phyloP scores from a whole-genome alignment of 1,284 basidiomycete genomes.

The Ustilago xerochloae region DNA sequence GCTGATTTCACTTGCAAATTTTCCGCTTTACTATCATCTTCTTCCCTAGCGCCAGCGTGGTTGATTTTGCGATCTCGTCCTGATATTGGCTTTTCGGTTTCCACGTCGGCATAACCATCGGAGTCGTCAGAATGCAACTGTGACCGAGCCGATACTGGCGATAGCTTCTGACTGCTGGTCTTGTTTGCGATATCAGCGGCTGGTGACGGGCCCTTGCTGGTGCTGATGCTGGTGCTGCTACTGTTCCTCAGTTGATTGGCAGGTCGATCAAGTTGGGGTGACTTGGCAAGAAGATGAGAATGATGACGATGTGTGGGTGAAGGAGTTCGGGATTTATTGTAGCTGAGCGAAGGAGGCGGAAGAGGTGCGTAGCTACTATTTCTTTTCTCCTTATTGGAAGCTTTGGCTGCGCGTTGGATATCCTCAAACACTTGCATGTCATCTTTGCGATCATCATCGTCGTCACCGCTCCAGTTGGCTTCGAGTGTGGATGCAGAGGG shows the following conservation, averaged over 20 bases:
- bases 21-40: neutral
- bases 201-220: slow-evolving; percentile 3
- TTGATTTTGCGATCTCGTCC: slow-evolving; percentile 1
- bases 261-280: slow-evolving; percentile 26
- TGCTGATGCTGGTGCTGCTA: neutral
- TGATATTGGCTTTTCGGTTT: slow-evolving; percentile 19
- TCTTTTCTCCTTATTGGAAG: slow-evolving; percentile 34
- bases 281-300: slow-evolving; percentile 24
- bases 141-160: slow-evolving; percentile 23
- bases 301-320: slow-evolving; percentile 25
- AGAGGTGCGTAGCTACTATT: slow-evolving; percentile 14
- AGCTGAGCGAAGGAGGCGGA: slow-evolving; percentile 40
- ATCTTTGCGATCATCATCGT: slow-evolving; percentile 39
- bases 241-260: too few relatives aligned
- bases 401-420: slow-evolving; percentile 29
- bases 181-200: neutral
- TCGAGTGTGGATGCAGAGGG: slow-evolving; percentile 34
- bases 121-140: slow-evolving; percentile 27
- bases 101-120: slow-evolving; percentile 46
- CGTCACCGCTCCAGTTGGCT: slow-evolving; percentile 48
- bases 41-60: neutral
- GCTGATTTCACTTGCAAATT: slow-evolving; percentile 1
- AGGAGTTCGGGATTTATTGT: slow-evolving; percentile 22
- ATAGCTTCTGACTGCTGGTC: slow-evolving; percentile 1
- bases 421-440: slow-evolving; percentile 33